phyloP scores from a whole-genome alignment of 257 asterid species.

The Paraleonurus japonicus region DNA sequence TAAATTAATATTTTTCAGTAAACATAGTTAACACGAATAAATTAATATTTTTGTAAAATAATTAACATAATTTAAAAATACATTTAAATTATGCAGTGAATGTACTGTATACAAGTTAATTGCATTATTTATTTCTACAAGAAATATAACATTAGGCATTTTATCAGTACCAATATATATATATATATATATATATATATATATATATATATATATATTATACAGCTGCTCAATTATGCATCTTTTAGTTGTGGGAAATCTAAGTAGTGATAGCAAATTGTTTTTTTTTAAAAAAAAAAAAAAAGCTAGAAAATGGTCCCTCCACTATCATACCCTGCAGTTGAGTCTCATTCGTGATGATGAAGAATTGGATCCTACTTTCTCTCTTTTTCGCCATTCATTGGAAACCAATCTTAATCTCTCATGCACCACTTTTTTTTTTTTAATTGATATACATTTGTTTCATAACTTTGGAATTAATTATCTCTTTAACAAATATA shows the following conservation, averaged over 20 bases:
- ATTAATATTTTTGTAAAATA: too few species aligned
- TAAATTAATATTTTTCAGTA: too few species aligned
- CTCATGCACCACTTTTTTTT: conserved; percentile 14
- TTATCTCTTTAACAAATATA: not conserved
- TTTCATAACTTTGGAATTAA: not conserved
- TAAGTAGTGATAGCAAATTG: conserved; percentile 32
- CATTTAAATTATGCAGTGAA: too few species aligned
- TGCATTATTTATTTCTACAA: too few species aligned
- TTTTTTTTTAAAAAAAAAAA: too few species aligned
- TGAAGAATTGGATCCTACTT: conserved; percentile 42
- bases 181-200: too few species aligned
- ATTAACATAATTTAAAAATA: too few species aligned
- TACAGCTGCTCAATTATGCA: conserved; percentile 5
- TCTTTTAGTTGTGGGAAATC: conserved; percentile 39
- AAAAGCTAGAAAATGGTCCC: conserved; percentile 46
- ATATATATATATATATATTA: too few species aligned
- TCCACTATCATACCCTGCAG: conserved; percentile 39
- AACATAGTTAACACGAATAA: too few species aligned
- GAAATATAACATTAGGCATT: too few species aligned
- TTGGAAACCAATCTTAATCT: conserved; percentile 21
- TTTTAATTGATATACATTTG: not conserved
- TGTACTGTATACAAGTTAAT: too few species aligned
- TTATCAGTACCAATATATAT: too few species aligned
- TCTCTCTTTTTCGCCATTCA: conserved; percentile 27
- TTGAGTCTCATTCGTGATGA: conserved; percentile 40